A percentile compares a stretch with the other conserved stretches of the same genome.
Evolutionary conservation across 352 stramenopile species (phyloP).

Genomic region (Sclerospora graminicola): DNA sequence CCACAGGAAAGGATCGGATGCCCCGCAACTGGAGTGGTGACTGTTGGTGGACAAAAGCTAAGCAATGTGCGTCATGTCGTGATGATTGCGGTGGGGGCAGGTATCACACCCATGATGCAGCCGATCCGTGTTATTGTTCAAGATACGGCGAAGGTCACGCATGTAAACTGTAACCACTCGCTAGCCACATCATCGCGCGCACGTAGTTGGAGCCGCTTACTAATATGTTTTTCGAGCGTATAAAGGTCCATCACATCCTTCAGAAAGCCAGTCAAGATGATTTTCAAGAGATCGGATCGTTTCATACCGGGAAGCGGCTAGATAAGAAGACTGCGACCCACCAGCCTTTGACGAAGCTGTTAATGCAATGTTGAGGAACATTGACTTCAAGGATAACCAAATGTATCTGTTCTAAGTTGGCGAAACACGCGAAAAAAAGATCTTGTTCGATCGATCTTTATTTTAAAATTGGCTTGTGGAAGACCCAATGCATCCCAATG

Average conservation of each 20-base stretch:
- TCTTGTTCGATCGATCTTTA: no score
- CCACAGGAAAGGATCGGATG: slow-evolving; percentile 61
- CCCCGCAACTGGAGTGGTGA: slow-evolving; percentile 27
- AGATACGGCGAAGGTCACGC: slow-evolving; percentile 49
- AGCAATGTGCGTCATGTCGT: no score
- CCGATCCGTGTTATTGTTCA: slow-evolving; percentile 52
- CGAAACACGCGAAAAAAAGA: no score
- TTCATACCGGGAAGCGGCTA: slow-evolving; percentile 34
- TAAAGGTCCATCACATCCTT: no score
- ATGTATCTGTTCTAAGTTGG: slow-evolving; percentile 34
- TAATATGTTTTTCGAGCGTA: no score
- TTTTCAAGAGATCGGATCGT: slow-evolving; percentile 36
- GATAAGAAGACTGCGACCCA: slow-evolving; percentile 46
- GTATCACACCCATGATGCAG: no score
- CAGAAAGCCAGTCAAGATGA: slow-evolving; percentile 33
- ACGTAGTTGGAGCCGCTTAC: no score
- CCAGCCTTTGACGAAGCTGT: slow-evolving; percentile 66
- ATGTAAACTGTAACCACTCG: slow-evolving; percentile 68
- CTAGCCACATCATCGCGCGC: slow-evolving; percentile 60
- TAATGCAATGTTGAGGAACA: no score
- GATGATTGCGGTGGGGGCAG: no score
- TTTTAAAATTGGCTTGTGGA: no score
- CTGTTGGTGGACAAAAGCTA: no score
- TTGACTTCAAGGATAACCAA: slow-evolving; percentile 40
- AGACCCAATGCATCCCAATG: no score